phyloP scores from a whole-genome alignment of 768 basidiomycete species.

The Clavulina sp. region DNA sequence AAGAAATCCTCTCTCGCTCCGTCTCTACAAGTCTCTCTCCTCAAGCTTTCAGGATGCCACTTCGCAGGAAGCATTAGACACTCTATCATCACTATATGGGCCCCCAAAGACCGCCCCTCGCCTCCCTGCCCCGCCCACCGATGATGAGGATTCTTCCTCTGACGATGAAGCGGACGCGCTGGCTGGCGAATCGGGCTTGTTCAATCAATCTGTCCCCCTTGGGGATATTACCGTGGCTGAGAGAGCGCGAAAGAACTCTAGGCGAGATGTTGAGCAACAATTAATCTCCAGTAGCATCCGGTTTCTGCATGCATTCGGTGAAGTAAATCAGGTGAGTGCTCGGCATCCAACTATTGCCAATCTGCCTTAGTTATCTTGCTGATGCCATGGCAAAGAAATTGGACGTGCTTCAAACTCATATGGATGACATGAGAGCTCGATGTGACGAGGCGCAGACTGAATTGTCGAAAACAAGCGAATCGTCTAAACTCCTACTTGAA shows the following conservation, averaged over 20 bases:
- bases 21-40: conserved; percentile 81
- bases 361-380: not conserved
- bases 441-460: conserved; percentile 76
- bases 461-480: conserved; percentile 52
- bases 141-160: conserved; percentile 10
- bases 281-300: conserved; percentile 64
- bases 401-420: conserved; percentile 55
- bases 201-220: conserved; percentile 21
- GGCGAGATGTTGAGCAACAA: conserved; percentile 70
- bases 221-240: conserved; percentile 39
- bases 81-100: conserved; percentile 64
- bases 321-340: conserved; percentile 71
- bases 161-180: conserved; percentile 7
- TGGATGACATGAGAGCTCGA: conserved; percentile 58
- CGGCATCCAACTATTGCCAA: not conserved
- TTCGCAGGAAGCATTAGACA: conserved; percentile 63
- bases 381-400: conserved; percentile 78
- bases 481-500: conserved; percentile 65
- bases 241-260: conserved; percentile 58
- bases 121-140: not conserved
- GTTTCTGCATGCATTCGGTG: conserved; percentile 70
- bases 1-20: conserved; percentile 51
- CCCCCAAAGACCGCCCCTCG: not conserved
- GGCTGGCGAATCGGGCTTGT: conserved; percentile 9
- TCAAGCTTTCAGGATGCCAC: conserved; percentile 62